Base-by-base conservation (phyloP, 1,284 basidiomycete species). In the Peniophora sp. region DNA sequence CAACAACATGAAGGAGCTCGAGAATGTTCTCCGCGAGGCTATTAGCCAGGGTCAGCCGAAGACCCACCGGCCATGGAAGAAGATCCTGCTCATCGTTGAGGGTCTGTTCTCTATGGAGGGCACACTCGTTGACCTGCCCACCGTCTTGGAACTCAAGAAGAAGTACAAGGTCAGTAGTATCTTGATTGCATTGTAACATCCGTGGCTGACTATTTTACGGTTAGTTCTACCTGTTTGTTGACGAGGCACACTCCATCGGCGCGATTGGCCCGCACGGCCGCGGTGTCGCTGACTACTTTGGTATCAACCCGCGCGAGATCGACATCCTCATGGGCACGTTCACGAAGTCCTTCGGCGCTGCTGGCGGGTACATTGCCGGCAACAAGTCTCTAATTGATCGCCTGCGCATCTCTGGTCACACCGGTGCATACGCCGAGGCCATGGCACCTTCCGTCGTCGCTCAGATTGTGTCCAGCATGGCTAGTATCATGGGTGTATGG, bases 271-370 rank as follows among this genome's bases (percentile, higher is more conserved):
- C 94, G 8, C 81, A 89, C 59, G 96, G 96, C 9, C 90, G 96
- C 45, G 96, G 96, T 57, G 91, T 99, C 3, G 85, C 86, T 54
- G 95, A 99, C 67, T 99, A 97, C 73, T 99, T 96, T 67, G 84
- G 83, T 52, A 72, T 98, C 55, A 75, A 92, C 61, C 93, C 95
- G 2, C 75, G 76, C 10, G 76, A 78, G 34, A 78, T 98, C 54
- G 96, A 99, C 65, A 81, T 99, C 56, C 81, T 97, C 56, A 99
- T 99, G 96, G 96, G 96, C 52, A 99, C 96, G 0, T 97, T 99
- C 66, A 99, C 96, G 36, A 99, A 99, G 69, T 97, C 95, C 0
- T 99, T 99, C 63, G 97, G 96, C 53, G 95, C 96, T 2, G 89
- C 95, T 0, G 96, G 96, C 50, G 96, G 96, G 14, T 98, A 99